These are phyloP conservation scores for Penicillium chermesinum DNA, from an alignment of 495 filamentous ascomycete genomes.

Conservation along the genomic window DNA sequence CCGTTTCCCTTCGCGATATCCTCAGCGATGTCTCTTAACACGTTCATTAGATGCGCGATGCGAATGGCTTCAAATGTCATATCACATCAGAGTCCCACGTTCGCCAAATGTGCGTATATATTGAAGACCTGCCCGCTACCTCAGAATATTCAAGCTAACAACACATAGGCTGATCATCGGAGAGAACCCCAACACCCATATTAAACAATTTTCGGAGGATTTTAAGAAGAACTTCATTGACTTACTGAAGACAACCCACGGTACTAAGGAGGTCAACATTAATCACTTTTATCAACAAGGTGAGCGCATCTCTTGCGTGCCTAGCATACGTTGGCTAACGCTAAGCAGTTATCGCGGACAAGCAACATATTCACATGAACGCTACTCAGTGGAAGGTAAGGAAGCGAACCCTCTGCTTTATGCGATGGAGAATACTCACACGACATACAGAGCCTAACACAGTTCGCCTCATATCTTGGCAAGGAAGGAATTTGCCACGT, in stretches of 20 bases:
- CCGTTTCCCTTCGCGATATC: neutral
- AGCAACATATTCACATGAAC: constrained; percentile 83
- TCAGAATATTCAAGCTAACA: neutral
- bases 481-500: constrained; percentile 80
- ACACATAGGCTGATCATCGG: constrained; percentile 59
- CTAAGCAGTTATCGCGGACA: constrained; percentile 46
- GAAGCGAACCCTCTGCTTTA: neutral
- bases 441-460: constrained; percentile 74
- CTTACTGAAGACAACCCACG: constrained; percentile 70
- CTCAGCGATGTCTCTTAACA: neutral
- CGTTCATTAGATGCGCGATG: constrained; percentile 39
- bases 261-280: constrained; percentile 75
- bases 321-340: no score
- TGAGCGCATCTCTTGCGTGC: no score
- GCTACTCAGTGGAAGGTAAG: constrained; percentile 67
- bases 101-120: constrained; percentile 57
- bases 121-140: neutral
- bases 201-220: constrained; percentile 67
- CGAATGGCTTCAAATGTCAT: constrained; percentile 61
- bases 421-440: constrained; percentile 48
- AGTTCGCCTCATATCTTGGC: constrained; percentile 81
- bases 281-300: constrained; percentile 95
- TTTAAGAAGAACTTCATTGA: constrained; percentile 78
- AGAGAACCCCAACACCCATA: constrained; percentile 72
- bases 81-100: constrained; percentile 77